Evolutionary conservation across 306 rosid genomes (phyloP).

Genomic region (Corylus americana): DNA sequence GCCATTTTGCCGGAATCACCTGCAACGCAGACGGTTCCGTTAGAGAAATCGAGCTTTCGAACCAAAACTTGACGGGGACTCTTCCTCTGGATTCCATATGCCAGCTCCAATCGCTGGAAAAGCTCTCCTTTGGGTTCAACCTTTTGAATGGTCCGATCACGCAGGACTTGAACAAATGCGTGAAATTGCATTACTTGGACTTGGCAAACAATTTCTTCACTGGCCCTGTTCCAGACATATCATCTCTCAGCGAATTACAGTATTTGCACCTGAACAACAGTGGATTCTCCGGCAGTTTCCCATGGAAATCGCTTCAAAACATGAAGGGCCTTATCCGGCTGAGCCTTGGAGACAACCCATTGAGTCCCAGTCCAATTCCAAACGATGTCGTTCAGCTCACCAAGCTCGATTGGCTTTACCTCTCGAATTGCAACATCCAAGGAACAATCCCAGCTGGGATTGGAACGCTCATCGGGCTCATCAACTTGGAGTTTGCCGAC

Average conservation of each 20-base stretch:
- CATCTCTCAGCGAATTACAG: conserved; percentile 43
- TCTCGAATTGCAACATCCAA: conserved; percentile 55
- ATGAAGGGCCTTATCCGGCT: conserved; percentile 53
- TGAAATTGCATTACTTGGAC: conserved; percentile 56
- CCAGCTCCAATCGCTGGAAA: conserved; percentile 51
- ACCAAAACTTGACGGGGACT: conserved; percentile 46
- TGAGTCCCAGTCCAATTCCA: conserved; percentile 55
- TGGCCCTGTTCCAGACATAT: conserved; percentile 61
- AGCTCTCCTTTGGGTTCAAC: conserved; percentile 66
- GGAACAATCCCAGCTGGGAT: conserved; percentile 68
- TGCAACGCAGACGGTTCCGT: conserved; percentile 50
- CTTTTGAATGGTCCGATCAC: conserved; percentile 38
- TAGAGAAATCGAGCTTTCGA: conserved; percentile 58
- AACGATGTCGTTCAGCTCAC: conserved; percentile 41
- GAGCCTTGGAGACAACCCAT: conserved; percentile 78
- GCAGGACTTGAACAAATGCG: conserved; percentile 58
- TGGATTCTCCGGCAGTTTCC: conserved; percentile 70
- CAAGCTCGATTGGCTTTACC: conserved; percentile 61
- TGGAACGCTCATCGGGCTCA: conserved; percentile 66
- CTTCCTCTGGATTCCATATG: conserved; percentile 69
- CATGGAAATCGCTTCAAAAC: conserved; percentile 64
- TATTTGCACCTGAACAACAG: conserved; percentile 58
- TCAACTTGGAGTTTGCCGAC: conserved; percentile 55
- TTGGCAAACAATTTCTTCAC: conserved; percentile 68
- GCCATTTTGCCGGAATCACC: conserved; percentile 58